Conservation (phyloP, 495 filamentous ascomycete species). For the Terfezia boudieri region DNA sequence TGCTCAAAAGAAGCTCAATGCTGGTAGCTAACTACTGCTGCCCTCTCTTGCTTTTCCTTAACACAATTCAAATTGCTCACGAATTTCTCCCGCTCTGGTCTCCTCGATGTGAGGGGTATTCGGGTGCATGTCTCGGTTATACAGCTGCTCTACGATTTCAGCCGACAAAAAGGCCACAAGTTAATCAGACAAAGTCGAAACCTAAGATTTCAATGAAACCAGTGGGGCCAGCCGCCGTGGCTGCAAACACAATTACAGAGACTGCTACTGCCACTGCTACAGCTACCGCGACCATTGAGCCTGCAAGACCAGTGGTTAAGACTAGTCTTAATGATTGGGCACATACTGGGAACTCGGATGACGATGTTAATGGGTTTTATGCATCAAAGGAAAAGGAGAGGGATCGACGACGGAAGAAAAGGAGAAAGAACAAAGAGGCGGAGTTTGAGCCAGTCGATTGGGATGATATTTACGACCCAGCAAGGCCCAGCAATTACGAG, state of each 20-base stretch:
- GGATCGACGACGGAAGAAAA: slow-evolving; percentile 59
- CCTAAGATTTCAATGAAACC: slow-evolving; percentile 28
- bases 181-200: slow-evolving; percentile 45
- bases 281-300: slow-evolving; percentile 1
- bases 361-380: slow-evolving; percentile 44
- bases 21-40: slow-evolving; percentile 36
- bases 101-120: slow-evolving; percentile 6
- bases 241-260: slow-evolving; percentile 13
- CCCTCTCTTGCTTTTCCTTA: slow-evolving; percentile 13
- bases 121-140: background rate
- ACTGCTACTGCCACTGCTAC: slow-evolving; percentile 8
- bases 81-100: slow-evolving; percentile 18
- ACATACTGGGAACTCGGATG: slow-evolving; percentile 45
- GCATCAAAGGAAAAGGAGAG: slow-evolving; percentile 31
- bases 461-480: slow-evolving; percentile 84
- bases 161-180: slow-evolving; percentile 57
- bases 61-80: slow-evolving; percentile 26
- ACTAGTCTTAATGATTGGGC: slow-evolving; percentile 71
- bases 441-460: slow-evolving; percentile 46
- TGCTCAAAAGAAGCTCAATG: slow-evolving; percentile 44
- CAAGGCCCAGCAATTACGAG: slow-evolving; percentile 62
- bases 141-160: slow-evolving; percentile 68
- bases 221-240: slow-evolving; percentile 8
- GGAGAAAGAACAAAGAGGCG: slow-evolving; percentile 54
- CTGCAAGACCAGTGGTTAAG: slow-evolving; percentile 24